Conservation (phyloP, 257 asterid genomes). For the Hygrophila difformis region DNA sequence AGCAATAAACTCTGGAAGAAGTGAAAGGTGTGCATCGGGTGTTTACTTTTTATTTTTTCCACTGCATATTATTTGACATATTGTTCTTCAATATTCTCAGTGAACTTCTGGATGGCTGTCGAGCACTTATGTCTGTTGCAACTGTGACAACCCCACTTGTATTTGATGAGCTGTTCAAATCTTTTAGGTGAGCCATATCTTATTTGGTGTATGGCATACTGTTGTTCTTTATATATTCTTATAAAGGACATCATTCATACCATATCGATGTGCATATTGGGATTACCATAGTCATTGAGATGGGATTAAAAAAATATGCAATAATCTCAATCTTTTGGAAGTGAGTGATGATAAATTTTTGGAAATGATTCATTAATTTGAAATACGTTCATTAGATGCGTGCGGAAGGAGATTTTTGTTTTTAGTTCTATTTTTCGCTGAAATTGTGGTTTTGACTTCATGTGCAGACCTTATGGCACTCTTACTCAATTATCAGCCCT, state of each 20-base stretch:
- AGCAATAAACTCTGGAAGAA: slow-evolving; percentile 71
- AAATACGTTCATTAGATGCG: not conserved
- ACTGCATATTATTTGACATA: slow-evolving; percentile 14
- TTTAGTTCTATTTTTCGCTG: not conserved
- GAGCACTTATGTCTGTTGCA: slow-evolving; percentile 79
- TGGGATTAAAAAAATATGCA: slow-evolving; percentile 9
- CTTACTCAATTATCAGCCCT: slow-evolving; percentile 58
- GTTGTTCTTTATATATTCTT: slow-evolving; percentile 9
- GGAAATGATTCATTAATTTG: not conserved
- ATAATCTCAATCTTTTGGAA: slow-evolving; percentile 10
- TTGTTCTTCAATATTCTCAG: slow-evolving; percentile 39
- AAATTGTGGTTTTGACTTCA: slow-evolving; percentile 15
- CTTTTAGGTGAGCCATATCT: slow-evolving; percentile 50
- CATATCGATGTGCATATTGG: not conserved
- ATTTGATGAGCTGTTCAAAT: slow-evolving; percentile 73
- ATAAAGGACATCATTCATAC: slow-evolving; percentile 5
- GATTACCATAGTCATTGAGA: slow-evolving; percentile 7
- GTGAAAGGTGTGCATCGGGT: slow-evolving; percentile 59
- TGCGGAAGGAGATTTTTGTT: slow-evolving; percentile 1
- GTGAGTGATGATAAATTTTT: no score
- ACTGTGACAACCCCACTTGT: slow-evolving; percentile 65
- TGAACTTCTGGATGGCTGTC: slow-evolving; percentile 95
- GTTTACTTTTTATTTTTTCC: slow-evolving; percentile 11
- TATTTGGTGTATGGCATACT: slow-evolving; percentile 11
- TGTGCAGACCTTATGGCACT: slow-evolving; percentile 82